These are phyloP conservation scores for Termitomyces sp. DNA, from an alignment of 1,284 basidiomycete species.

Conservation along the genomic window DNA sequence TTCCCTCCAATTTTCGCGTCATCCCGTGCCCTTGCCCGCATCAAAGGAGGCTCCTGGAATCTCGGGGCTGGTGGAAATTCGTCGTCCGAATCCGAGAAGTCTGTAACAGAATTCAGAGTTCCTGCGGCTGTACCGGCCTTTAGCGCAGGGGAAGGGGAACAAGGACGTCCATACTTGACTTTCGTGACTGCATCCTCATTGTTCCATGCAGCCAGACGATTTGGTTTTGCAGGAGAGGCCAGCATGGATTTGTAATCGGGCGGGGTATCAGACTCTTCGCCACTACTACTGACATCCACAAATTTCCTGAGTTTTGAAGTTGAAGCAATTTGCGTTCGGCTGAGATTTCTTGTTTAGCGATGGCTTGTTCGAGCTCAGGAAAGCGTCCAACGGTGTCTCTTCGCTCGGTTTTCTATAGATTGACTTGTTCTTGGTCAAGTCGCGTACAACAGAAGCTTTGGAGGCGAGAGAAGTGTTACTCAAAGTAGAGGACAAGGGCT, in stretches of 20 bases:
- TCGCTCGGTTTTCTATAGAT: neutral
- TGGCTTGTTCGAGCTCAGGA: neutral
- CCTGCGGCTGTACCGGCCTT: neutral
- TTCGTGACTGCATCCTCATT: neutral
- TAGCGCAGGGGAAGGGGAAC: conserved; percentile 8
- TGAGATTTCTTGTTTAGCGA: neutral
- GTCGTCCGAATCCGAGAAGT: conserved; percentile 21
- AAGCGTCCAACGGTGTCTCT: neutral
- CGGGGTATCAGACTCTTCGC: conserved; percentile 7
- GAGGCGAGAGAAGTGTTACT: neutral
- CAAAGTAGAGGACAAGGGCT: neutral
- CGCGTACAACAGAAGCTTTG: neutral
- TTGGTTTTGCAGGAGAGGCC: conserved; percentile 11
- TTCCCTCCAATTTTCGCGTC: conserved; percentile 3
- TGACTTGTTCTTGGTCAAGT: conserved; percentile 11
- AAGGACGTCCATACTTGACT: neutral
- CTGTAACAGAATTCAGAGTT: conserved; percentile 7
- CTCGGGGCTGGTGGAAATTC: neutral
- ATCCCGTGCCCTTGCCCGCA: conserved; percentile 15
- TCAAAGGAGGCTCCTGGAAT: conserved; percentile 11
- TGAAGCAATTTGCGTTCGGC: neutral
- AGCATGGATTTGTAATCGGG: conserved; percentile 1
- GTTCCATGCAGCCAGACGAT: conserved; percentile 8
- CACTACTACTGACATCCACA: neutral
- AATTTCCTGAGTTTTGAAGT: conserved; percentile 1